Evolutionary conservation across 768 basidiomycete species (phyloP), one percentile per base, ranked within the genome.

Genomic region (Rhodotorula kratochvilovae): DNA sequence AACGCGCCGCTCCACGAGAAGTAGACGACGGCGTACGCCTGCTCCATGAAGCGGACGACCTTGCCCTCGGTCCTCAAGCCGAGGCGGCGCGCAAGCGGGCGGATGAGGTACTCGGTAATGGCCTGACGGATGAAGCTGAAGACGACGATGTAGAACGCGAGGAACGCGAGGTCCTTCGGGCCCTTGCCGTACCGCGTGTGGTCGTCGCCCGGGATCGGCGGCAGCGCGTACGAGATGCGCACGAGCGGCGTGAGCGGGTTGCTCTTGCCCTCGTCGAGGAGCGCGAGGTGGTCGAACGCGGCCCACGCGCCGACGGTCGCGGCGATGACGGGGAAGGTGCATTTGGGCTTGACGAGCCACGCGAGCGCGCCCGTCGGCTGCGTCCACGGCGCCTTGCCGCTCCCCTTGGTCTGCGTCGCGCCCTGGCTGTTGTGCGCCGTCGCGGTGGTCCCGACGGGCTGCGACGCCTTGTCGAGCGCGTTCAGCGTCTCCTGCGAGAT

Each of bases 81-180:
- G 66, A 89, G 87, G 68, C 84, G 83, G 45, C 82, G 84, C 0
- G 89, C 93, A 48, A 92, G 73, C 3, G 89, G 90, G 33, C 83
- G 82, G 55, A 87, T 86, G 19, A 91, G 46, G 66, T 85, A 85
- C 77, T 89, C 74, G 27, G 88, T 86, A 79, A 92, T 78, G 55
- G 83, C 77, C 81, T 97, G 92, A 42, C 95, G 87, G 54, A 93
- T 75, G 79, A 92, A 90, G 3, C 92, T 94, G 82, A 89, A 98
- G 76, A 95, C 87, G 61, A 98, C 82, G 80, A 97, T 83, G 78
- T 94, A 83, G 81, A 91, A 94, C 5, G 84, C 84, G 57, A 97
- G 76, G 81, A 99, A 99, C 25, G 84, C 77, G 16, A 92, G 72
- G 78, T 98, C 95, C 69, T 72, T 63, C 84, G 89, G 25, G 85